These are phyloP conservation scores for Cladosporium sp. DNA, from an alignment of 2,329 filamentous ascomycete genomes.

Conservation along the genomic window DNA sequence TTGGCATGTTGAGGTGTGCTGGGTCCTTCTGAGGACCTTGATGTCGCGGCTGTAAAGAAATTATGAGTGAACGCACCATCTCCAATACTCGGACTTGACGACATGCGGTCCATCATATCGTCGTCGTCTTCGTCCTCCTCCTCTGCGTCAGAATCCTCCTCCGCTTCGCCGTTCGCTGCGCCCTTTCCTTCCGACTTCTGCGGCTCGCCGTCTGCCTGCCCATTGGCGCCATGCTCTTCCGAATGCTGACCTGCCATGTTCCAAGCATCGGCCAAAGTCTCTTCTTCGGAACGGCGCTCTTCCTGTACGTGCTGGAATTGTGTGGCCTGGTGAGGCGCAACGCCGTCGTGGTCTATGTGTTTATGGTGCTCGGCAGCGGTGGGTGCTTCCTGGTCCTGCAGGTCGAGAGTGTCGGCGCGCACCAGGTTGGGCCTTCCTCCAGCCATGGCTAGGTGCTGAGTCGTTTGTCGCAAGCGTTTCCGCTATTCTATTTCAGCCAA, in stretches of 20 bases:
- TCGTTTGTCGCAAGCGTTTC: background rate
- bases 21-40: conserved; percentile 1
- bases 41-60: background rate
- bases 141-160: conserved; percentile 39
- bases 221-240: conserved; percentile 39
- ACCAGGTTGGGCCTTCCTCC: conserved; percentile 11
- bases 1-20: conserved; percentile 12
- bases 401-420: conserved; percentile 79
- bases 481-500: background rate
- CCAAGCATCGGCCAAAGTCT: conserved; percentile 57
- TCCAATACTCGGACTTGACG: conserved; percentile 96
- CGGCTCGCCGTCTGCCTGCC: conserved; percentile 47
- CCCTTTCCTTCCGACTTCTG: conserved; percentile 29
- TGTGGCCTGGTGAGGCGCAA: conserved; percentile 79
- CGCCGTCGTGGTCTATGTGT: conserved; percentile 50
- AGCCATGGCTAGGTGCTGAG: background rate
- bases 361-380: conserved; percentile 77
- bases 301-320: conserved; percentile 75
- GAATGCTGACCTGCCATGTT: conserved; percentile 33
- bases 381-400: conserved; percentile 76
- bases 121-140: conserved; percentile 73
- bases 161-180: conserved; percentile 30
- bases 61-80: conserved; percentile 75
- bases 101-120: conserved; percentile 98
- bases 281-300: conserved; percentile 67